Evolutionary conservation across 108 stramenopile species (phyloP), one percentile per base, ranked within the genome.

Genomic region (Cyclotella atomus): DNA sequence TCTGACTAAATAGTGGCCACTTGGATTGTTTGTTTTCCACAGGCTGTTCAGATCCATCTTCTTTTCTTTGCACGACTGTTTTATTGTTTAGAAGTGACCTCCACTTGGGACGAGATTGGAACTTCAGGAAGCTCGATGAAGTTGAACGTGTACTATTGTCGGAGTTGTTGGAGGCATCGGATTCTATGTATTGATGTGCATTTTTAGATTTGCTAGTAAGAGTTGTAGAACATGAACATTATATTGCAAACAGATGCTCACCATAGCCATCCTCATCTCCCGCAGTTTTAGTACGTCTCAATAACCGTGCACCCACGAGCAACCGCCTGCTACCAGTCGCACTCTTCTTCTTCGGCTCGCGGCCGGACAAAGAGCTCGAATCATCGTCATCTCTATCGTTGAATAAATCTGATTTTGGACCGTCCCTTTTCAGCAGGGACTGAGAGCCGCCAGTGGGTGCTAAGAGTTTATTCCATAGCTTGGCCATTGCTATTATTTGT

Each of bases 61-160:
- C 69, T 7, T 47, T 36, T 49, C 62, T 41, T 32, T 79, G 64
- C 12, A 83, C 21, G 10, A 83, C 65, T 35, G 50, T 14, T 33
- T 74, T 73, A 24, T 27, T 45, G 2, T 21, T 68, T 17, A 78
- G 60, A 16, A 59, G 47, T 15, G 61, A 81, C 84, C 88, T 69
- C 88, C 85, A 63, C 50, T 56, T 68, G 43, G 77, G 17, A 75
- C 77, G 52, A 41, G 52, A 74, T 65, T 75, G 80, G 45, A 69
- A 81, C 28, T 21, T 36, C 32, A 59, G 25, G 25, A 59, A 59
- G 19, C 30, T 33, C 17, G 57, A 59, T 2, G 57, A 59, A 14
- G 57, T 59, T 16, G 23, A 25, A 17, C 57, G 28, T 59, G 57
- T 59, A 59, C 57, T 59, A 16, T 30, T 25, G 17, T 30, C 25